Conservation (phyloP, 2,329 filamentous ascomycete genomes). For the Beauveria sp. region DNA sequence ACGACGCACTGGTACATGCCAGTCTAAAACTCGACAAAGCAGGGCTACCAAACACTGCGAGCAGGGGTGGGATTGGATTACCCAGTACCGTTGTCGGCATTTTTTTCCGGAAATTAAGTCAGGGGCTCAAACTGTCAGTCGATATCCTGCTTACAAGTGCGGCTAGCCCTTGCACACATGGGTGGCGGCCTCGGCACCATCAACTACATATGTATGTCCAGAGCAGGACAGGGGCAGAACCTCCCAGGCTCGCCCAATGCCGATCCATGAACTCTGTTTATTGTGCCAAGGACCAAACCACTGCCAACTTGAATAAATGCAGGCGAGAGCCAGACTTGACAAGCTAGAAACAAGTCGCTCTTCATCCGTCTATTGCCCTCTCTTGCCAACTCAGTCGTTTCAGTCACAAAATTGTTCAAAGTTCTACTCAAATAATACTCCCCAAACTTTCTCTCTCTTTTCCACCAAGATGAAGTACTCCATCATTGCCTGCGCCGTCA, state of each 20-base stretch:
- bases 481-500: not conserved
- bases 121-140: not conserved
- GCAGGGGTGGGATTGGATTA: too few relatives aligned
- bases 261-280: not conserved
- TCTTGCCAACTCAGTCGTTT: not conserved
- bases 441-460: too few relatives aligned
- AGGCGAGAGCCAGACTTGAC: not conserved
- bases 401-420: not conserved
- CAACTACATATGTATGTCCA: slow-evolving; percentile 7
- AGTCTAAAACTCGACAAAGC: too few relatives aligned
- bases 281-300: too few relatives aligned
- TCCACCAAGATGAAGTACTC: not conserved
- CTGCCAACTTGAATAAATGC: not conserved
- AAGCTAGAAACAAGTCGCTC: not conserved
- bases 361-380: not conserved
- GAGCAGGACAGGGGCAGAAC: not conserved
- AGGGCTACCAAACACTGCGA: too few relatives aligned
- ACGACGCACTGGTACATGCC: too few relatives aligned
- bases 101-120: not conserved
- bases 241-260: not conserved
- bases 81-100: too few relatives aligned
- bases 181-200: not conserved
- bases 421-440: not conserved
- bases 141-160: too few relatives aligned
- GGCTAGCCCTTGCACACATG: not conserved